Evolutionary conservation across 306 rosid genomes (phyloP), one percentile per base, ranked within the genome.

Genomic region (Vigna angularis): DNA sequence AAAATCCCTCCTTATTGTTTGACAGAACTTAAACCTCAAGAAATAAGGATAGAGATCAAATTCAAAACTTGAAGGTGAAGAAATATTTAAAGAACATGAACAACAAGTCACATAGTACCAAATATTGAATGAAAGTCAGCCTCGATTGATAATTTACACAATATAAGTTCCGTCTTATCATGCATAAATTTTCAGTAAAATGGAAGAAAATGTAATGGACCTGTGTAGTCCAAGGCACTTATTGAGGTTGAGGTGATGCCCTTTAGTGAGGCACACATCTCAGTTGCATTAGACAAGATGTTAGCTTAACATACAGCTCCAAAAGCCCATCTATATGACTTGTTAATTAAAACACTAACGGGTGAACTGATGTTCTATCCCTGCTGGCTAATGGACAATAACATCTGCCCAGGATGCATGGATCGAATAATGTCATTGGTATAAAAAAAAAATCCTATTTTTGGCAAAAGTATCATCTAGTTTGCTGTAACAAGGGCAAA

Each of bases 21-120:
- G 18, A 18, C 18, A 18, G 18, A 18, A 18, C 18, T 18, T 18
- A 18, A 18, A 18, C 18, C 18, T 18, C 18, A 18, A 18, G 18
- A 18, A 18, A 90, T 87, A 70, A 94, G 92, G 75, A 81, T 87
- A 44, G 97, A 94, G 66, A 94, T 87, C 86, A 92, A 83, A 87
- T 94, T 89, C 86, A 94, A 83, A 83, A 94, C 88, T 84, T 94
- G 98, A 82, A 94, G 97, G 97, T 94, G 93, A 73, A 86, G 68
- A 74, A 79, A 81, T 16, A 71, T 78, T 67, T 57, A 50, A 44
- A 82, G 81, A 85, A 81, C 16, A 71, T 70, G 77, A 79, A 9
- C 45, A 34, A 66, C 24, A 45, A 70, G 30, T 59, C 74, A 77
- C 50, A 66, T 26, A 47, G 77, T 20, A 62, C 75, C 63, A 74